Percentiles rank a stretch among this genome's conserved stretches.
Evolutionary conservation across 2,329 filamentous ascomycete species (phyloP).

Genomic region (Arthrinium phaeospermum): DNA sequence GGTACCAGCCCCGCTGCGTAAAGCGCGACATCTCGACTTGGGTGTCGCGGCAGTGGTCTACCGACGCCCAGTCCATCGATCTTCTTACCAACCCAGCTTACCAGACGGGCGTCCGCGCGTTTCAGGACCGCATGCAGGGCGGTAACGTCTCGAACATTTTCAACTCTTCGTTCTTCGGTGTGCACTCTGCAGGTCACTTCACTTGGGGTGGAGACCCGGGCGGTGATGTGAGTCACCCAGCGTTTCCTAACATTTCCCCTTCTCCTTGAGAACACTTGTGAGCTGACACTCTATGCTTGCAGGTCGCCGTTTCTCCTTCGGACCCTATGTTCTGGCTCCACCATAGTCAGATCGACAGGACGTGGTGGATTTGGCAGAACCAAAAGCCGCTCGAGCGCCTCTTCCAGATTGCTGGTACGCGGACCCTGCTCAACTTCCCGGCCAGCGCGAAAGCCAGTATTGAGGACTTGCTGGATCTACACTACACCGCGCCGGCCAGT

Average conservation of each 20-base stretch:
- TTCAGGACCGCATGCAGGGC: slow-evolving; percentile 21
- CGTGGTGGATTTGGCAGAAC: slow-evolving; percentile 37
- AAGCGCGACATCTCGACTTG: slow-evolving; percentile 24
- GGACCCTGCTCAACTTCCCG: slow-evolving; percentile 31
- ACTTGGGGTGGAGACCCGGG: slow-evolving; percentile 44
- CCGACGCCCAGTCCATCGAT: slow-evolving; percentile 29
- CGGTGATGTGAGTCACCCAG: slow-evolving; percentile 25
- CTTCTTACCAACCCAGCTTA: slow-evolving; percentile 32
- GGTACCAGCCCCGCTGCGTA: slow-evolving; percentile 27
- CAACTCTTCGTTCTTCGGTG: slow-evolving; percentile 22
- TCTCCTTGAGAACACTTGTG: slow-evolving; percentile 13
- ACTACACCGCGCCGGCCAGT: slow-evolving; percentile 9
- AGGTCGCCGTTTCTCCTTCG: slow-evolving; percentile 20
- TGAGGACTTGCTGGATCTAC: slow-evolving; percentile 32
- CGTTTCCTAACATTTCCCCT: background rate
- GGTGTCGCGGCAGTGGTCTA: slow-evolving; percentile 30
- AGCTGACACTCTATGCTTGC: background rate
- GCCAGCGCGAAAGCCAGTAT: slow-evolving; percentile 31
- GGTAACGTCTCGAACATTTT: slow-evolving; percentile 19
- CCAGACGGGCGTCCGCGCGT: slow-evolving; percentile 23
- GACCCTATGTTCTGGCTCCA: slow-evolving; percentile 25
- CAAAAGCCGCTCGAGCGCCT: slow-evolving; percentile 28
- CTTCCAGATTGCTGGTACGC: slow-evolving; percentile 31
- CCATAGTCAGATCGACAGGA: slow-evolving; percentile 30
- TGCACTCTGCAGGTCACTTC: slow-evolving; percentile 43